Base-by-base conservation (phyloP, 306 rosid genomes). In the Fragaria ananassa region DNA sequence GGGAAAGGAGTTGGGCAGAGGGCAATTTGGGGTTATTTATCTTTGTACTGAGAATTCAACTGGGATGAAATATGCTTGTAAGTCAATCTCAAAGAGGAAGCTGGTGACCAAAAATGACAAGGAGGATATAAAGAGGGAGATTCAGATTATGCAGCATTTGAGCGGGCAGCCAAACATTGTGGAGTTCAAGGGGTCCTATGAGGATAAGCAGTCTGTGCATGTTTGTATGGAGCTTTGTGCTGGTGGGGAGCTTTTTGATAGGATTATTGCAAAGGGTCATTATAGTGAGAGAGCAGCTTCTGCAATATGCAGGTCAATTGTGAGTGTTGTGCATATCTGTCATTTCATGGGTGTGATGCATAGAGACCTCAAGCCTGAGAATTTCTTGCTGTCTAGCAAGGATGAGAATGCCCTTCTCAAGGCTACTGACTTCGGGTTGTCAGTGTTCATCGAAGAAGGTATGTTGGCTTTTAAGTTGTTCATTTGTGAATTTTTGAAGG, bases 331-430 rank as follows among this genome's bases (percentile, higher is more conserved):
- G 57, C 82, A 93, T 72, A 85, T 86, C 57, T 91, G 98, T 70
- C 93, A 91, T 84, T 93, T 91, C 50, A 91, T 93, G 98, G 98
- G 98, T 10, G 97, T 93, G 54, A 91, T 93, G 93, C 98, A 93
- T 68, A 85, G 97, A 80, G 98, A 93, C 81, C 85, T 93, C 46
- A 91, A 93, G 85, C 98, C 98, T 3, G 97, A 93, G 88, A 93
- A 93, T 87, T 93, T 93, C 88, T 85, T 93, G 86, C 81, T 91
- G 3, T 87, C 98, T 49, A 82, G 93, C 82, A 91, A 86, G 84
- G 90, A 88, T 61, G 92, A 88, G 53, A 83, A 76, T 79, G 90
- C 96, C 31, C 84, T 79, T 82, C 81, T 93, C 68, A 93, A 93
- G 84, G 96, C 91, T 41, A 91, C 97, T 4, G 98, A 91, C 88